Base-by-base conservation (phyloP, 306 rosid species). In the Sphenostylis stenocarpa region DNA sequence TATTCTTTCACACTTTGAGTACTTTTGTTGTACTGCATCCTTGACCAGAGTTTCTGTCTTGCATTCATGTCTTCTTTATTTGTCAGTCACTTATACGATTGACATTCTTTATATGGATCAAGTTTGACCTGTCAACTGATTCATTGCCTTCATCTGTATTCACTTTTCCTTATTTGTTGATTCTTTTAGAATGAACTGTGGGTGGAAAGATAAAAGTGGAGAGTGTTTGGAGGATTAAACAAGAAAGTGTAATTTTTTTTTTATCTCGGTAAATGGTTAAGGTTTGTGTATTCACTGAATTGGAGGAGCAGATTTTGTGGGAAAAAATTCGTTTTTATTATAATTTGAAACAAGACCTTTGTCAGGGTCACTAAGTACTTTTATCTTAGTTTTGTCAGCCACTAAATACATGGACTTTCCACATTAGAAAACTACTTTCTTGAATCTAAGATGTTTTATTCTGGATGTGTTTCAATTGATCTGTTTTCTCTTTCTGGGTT, bases 41-140 rank as follows among this genome's bases (percentile, higher is more conserved):
- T 62, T 63, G n/a, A 34, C 39, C 43, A 4, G 2, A 26, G 29
- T 67, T 57, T 80, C 70, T 61, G 19, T 71, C 41, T 63, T 77
- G 10, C 80, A 28, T 60, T 67, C 4, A 53, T 26, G 13, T 60
- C 43, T 86, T 78, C 76, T 71, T 81, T 36, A 31, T 55, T 78
- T 62, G n/a, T 63, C 53, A 77, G 36, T 61, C 8, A 3, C 44
- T 70, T 57, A 61, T 68, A 24, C 62, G 45, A 26, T 72, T 49
- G 12, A 2, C 43, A 51, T 76, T 33, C 64, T 76, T 16, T 45
- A 33, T 47, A n/a, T 2, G 13, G 38, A 43, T 31, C 14, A 28
- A 56, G 39, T 81, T 60, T 68, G 28, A 20, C 10, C 7, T 21
- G 7, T 67, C 26, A 39, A 19, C 20, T 1, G 4, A 65, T 73